Conservation (phyloP, 495 filamentous ascomycete species). For the Viridothelium virens region DNA sequence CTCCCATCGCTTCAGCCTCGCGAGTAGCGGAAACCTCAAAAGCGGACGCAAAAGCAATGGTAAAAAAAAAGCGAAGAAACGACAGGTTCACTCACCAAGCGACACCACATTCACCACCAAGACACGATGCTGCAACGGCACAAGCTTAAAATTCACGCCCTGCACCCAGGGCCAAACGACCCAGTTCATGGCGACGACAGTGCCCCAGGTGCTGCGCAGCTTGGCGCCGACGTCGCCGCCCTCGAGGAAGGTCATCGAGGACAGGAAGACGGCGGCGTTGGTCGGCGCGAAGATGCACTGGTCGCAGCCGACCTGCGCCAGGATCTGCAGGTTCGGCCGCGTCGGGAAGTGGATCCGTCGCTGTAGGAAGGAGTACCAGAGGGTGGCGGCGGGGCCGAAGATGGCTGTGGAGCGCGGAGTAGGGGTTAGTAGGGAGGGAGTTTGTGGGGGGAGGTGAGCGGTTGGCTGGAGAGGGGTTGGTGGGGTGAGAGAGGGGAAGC, state of each 20-base stretch:
- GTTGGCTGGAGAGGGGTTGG: constrained; percentile 4
- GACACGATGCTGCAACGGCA: constrained; percentile 78
- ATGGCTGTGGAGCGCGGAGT: constrained; percentile 46
- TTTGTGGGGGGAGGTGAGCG: constrained; percentile 12
- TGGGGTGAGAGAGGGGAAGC: constrained; percentile 18
- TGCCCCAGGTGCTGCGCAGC: constrained; percentile 56
- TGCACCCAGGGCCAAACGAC: constrained; percentile 92
- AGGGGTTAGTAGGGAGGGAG: constrained; percentile 13
- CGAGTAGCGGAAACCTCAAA: no score
- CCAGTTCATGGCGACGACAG: constrained; percentile 74
- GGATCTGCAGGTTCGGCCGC: constrained; percentile 55
- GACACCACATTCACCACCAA: constrained; percentile 81
- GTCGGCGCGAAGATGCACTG: constrained; percentile 79
- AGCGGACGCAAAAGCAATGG: not conserved
- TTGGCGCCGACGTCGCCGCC: constrained; percentile 64
- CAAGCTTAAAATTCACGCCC: constrained; percentile 79
- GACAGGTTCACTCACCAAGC: constrained; percentile 43
- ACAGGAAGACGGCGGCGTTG: constrained; percentile 75
- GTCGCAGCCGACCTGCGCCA: constrained; percentile 73
- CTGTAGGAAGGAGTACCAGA: constrained; percentile 79
- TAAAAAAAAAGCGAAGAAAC: not conserved
- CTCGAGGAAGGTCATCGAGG: constrained; percentile 81
- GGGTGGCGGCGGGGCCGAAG: constrained; percentile 86
- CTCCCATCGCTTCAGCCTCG: not conserved
- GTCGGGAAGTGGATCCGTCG: constrained; percentile 55